Conservation (phyloP, 192 early-diverging fungal species). For the Geosiphon pyriformis region DNA sequence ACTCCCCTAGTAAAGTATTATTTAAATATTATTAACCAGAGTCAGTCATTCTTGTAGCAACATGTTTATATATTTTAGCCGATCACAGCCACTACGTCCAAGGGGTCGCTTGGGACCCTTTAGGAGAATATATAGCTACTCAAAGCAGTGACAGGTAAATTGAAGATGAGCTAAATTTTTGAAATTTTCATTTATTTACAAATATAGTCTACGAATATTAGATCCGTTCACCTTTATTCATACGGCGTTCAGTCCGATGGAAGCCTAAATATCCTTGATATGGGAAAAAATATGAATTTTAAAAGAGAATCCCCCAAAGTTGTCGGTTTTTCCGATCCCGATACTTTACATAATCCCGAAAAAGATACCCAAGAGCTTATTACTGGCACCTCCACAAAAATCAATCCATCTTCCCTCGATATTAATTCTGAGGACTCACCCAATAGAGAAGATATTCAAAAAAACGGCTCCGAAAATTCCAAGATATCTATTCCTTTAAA, state of each 20-base stretch:
- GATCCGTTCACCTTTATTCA: slow-evolving; percentile 42
- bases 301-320: slow-evolving; percentile 7
- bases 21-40: not conserved
- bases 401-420: too few relatives aligned
- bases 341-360: too few relatives aligned
- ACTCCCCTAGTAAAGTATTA: too few relatives aligned
- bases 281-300: slow-evolving; percentile 33
- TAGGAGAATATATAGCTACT: slow-evolving; percentile 78
- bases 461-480: too few relatives aligned
- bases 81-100: slow-evolving; percentile 95
- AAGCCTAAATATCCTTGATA: slow-evolving; percentile 20
- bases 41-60: slow-evolving; percentile 36
- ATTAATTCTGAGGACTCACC: too few relatives aligned
- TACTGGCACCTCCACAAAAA: too few relatives aligned
- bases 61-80: slow-evolving; percentile 67
- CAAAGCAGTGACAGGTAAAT: slow-evolving; percentile 87
- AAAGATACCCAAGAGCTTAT: too few relatives aligned
- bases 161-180: not conserved
- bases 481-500: too few relatives aligned
- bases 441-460: too few relatives aligned
- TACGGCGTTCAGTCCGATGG: slow-evolving; percentile 33
- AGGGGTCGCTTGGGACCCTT: slow-evolving; percentile 94
- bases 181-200: not conserved
- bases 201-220: slow-evolving; percentile 5
- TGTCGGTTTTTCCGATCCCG: too few relatives aligned